These are phyloP conservation scores for Gnomoniopsis sp. DNA, from an alignment of 2,329 filamentous ascomycete species.

Conservation along the genomic window DNA sequence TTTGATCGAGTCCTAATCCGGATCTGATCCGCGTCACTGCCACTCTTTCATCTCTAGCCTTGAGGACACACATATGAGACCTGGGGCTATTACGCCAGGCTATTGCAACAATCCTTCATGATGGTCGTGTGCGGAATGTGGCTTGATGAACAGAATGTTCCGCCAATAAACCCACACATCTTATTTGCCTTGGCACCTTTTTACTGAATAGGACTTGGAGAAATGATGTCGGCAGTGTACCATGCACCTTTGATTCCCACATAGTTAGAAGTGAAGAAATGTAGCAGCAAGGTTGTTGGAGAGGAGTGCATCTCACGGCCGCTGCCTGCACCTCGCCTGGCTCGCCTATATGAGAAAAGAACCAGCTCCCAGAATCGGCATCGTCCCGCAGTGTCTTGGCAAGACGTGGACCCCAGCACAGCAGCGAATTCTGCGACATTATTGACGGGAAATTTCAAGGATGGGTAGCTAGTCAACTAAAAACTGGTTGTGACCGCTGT, in stretches of 20 bases:
- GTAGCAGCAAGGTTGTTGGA: neutral
- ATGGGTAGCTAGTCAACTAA: neutral
- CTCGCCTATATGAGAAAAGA: neutral
- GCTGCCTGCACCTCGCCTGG: neutral
- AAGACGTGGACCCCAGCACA: neutral
- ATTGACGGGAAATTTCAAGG: conserved; percentile 14
- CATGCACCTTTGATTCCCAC: no score
- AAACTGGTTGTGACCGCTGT: neutral
- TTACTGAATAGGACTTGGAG: neutral
- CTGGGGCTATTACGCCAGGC: neutral
- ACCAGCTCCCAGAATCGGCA: neutral
- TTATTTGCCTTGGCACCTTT: neutral
- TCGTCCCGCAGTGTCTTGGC: neutral
- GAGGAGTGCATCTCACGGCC: no score
- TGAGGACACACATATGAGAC: neutral
- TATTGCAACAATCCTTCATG: neutral
- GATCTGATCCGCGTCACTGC: no score
- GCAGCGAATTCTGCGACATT: neutral
- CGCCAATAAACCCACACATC: neutral
- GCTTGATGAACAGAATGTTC: neutral
- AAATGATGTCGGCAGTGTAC: no score
- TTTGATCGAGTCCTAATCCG: no score
- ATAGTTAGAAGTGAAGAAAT: no score
- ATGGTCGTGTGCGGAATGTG: neutral
- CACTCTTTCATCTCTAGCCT: no score